Evolutionary conservation across 2,329 filamentous ascomycete genomes (phyloP).

Genomic region (Penicillium hesseltinei): DNA sequence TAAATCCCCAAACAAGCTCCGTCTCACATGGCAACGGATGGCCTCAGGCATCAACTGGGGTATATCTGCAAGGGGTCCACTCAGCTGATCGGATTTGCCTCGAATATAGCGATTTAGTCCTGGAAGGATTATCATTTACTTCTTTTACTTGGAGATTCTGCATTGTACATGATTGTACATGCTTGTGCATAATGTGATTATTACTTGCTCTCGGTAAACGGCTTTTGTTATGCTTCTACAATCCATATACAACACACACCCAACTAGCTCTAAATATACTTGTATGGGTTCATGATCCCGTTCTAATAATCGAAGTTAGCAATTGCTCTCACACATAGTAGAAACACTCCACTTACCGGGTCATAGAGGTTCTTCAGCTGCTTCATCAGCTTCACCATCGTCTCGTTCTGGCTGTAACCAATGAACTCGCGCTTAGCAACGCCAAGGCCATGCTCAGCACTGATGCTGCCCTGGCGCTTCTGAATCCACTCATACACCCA

Average conservation of each 20-base stretch:
- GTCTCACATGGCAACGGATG: conserved; percentile 23
- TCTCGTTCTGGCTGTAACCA: conserved; percentile 85
- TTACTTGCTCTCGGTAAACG: background rate
- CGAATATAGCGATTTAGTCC: no score
- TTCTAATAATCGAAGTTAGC: conserved; percentile 58
- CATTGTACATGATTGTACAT: background rate
- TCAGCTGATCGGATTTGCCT: background rate
- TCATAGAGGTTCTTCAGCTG: conserved; percentile 93
- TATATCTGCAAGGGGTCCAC: conserved; percentile 19
- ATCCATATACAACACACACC: background rate
- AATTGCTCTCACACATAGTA: background rate
- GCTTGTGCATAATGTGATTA: background rate
- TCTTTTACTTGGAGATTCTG: background rate
- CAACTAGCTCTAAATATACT: conserved; percentile 65
- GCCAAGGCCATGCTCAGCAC: conserved; percentile 91
- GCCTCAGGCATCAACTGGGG: conserved; percentile 14
- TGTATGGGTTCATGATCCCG: conserved; percentile 98
- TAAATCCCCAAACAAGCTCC: conserved; percentile 23
- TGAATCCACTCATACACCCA: conserved; percentile 98
- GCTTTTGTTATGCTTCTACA: background rate
- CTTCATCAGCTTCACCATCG: conserved; percentile 87
- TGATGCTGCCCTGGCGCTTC: conserved; percentile 85
- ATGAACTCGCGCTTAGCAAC: conserved; percentile 95
- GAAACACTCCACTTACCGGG: conserved; percentile 62
- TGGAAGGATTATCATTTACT: background rate